phyloP scores from a whole-genome alignment of 2,329 filamentous ascomycete species.

The Phialophora chinensis region DNA sequence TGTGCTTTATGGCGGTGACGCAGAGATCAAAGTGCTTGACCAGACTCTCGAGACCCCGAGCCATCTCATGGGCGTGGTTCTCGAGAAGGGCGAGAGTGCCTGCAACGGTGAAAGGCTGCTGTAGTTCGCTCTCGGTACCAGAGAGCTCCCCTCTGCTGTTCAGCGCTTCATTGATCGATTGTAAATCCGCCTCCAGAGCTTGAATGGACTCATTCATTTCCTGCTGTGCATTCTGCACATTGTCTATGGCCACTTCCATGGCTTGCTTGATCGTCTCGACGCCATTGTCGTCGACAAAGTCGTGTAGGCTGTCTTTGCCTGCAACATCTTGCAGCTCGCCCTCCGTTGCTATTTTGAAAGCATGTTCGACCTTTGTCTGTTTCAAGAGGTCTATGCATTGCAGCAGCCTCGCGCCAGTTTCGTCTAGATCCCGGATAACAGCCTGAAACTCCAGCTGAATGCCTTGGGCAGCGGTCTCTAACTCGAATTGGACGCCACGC shows the following conservation, averaged over 20 bases:
- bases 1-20: slow-evolving; percentile 87
- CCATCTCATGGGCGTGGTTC: slow-evolving; percentile 79
- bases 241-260: slow-evolving; percentile 66
- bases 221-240: slow-evolving; percentile 65
- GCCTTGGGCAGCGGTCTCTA: slow-evolving; percentile 51
- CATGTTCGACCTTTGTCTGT: slow-evolving; percentile 64
- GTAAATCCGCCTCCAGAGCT: slow-evolving; percentile 77
- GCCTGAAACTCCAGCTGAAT: slow-evolving; percentile 53
- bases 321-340: slow-evolving; percentile 16
- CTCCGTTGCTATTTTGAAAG: slow-evolving; percentile 50
- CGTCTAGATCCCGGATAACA: slow-evolving; percentile 63
- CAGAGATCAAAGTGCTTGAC: slow-evolving; percentile 92
- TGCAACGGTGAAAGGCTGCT: slow-evolving; percentile 52
- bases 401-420: slow-evolving; percentile 63
- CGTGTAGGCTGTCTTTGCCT: slow-evolving; percentile 63
- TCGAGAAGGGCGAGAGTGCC: slow-evolving; percentile 69
- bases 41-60: slow-evolving; percentile 76
- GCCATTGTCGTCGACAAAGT: slow-evolving; percentile 69
- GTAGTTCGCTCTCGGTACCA: slow-evolving; percentile 43
- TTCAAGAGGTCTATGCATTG: slow-evolving; percentile 61
- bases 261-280: slow-evolving; percentile 63
- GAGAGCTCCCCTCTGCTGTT: slow-evolving; percentile 33
- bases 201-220: slow-evolving; percentile 59
- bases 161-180: slow-evolving; percentile 66
- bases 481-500: slow-evolving; percentile 51